phyloP scores from a whole-genome alignment of 768 basidiomycete species.

The Jaapia argillacea region DNA sequence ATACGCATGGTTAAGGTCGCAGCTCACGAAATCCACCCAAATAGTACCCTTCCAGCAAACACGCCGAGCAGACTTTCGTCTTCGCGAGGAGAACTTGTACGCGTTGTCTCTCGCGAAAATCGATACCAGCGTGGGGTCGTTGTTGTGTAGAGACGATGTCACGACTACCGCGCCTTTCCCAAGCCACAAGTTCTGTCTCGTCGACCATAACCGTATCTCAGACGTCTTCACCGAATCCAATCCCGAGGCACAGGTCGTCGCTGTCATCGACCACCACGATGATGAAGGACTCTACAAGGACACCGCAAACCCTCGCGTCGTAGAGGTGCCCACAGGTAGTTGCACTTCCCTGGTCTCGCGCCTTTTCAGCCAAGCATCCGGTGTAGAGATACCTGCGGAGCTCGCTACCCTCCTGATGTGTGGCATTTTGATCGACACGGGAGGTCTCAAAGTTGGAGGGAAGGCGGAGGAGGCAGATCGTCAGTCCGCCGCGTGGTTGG shows the following conservation, averaged over 20 bases:
- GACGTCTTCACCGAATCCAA: constrained; percentile 29
- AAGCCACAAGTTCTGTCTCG: constrained; percentile 60
- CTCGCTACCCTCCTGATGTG: constrained; percentile 73
- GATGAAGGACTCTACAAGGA: constrained; percentile 67
- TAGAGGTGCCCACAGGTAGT: constrained; percentile 62
- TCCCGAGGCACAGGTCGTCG: constrained; percentile 44
- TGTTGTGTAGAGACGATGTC: constrained; percentile 68
- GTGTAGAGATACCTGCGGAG: constrained; percentile 35
- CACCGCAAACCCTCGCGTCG: constrained; percentile 54
- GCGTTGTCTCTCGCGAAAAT: constrained; percentile 58
- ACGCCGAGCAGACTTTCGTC: constrained; percentile 50
- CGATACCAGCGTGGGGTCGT: constrained; percentile 34
- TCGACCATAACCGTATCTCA: constrained; percentile 81
- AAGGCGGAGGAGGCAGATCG: constrained; percentile 65
- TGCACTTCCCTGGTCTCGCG: constrained; percentile 61
- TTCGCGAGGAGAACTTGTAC: constrained; percentile 83
- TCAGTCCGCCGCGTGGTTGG: constrained; percentile 53
- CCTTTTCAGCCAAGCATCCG: constrained; percentile 17
- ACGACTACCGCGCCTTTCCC: constrained; percentile 34
- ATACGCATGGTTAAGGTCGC: constrained; percentile 67
- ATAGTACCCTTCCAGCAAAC: constrained; percentile 70
- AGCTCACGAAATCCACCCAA: constrained; percentile 19
- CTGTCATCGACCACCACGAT: constrained; percentile 85
- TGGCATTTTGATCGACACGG: constrained; percentile 82
- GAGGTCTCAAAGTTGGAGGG: constrained; percentile 64